phyloP scores from a whole-genome alignment of 345 rosid species.

The Ceriops zippeliana region DNA sequence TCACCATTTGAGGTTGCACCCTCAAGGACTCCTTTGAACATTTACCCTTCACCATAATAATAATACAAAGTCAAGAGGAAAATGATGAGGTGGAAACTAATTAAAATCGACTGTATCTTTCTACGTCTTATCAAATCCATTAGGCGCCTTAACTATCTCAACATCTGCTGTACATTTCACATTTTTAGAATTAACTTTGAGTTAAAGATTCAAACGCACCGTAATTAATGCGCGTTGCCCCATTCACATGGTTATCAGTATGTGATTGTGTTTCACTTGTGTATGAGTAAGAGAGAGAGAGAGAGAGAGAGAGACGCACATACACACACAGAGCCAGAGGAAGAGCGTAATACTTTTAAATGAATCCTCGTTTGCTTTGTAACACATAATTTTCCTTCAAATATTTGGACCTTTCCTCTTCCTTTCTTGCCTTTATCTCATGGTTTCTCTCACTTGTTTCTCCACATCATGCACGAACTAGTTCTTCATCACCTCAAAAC shows the following conservation, averaged over 20 bases:
- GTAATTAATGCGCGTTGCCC: conserved; percentile 7
- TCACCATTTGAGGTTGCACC: too few relatives aligned
- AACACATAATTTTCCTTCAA: conserved; percentile 18
- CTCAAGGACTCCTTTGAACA: too few relatives aligned
- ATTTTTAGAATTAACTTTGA: neutral
- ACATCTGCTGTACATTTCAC: neutral
- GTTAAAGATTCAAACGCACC: conserved; percentile 15
- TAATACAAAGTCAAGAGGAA: too few relatives aligned
- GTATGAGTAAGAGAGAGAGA: conserved; percentile 6
- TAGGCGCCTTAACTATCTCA: conserved; percentile 1
- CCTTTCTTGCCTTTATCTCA: conserved; percentile 10
- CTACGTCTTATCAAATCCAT: too few relatives aligned
- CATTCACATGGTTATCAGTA: conserved; percentile 2
- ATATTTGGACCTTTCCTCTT: conserved; percentile 30
- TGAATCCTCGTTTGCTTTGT: conserved; percentile 27
- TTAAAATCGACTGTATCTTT: too few relatives aligned
- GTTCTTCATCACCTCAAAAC: neutral
- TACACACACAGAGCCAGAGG: neutral
- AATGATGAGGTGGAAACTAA: too few relatives aligned
- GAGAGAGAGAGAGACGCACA: too few relatives aligned
- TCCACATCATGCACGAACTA: conserved; percentile 28
- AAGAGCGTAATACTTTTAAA: conserved; percentile 16
- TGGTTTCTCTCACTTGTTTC: neutral
- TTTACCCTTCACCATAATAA: too few relatives aligned
- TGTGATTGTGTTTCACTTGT: neutral